phyloP scores from a whole-genome alignment of 371 early-diverging fungal species.

The Blastocladiella emersonii region DNA sequence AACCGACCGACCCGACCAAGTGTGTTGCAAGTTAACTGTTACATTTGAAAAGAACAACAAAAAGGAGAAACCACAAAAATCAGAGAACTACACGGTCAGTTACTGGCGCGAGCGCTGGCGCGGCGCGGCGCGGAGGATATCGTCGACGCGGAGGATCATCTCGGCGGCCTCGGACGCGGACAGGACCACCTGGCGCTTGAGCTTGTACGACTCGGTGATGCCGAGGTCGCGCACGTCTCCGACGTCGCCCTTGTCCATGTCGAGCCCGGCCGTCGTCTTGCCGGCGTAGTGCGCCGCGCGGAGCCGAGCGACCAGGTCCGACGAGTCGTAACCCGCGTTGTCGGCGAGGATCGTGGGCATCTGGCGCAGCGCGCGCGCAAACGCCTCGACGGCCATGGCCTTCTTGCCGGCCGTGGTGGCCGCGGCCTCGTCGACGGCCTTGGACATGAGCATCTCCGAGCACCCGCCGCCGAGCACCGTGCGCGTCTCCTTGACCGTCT shows the following conservation, averaged over 20 bases:
- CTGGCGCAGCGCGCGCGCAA: slow-evolving; percentile 90
- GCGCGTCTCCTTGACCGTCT: slow-evolving; percentile 87
- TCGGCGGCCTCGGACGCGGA: slow-evolving; percentile 98
- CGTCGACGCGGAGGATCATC: slow-evolving; percentile 98
- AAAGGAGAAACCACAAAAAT: neutral
- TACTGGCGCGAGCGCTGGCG: slow-evolving; percentile 24
- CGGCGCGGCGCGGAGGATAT: slow-evolving; percentile 93
- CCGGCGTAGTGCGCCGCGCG: slow-evolving; percentile 87
- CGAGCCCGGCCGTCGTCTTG: slow-evolving; percentile 65
- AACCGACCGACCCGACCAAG: no score
- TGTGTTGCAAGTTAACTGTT: no score
- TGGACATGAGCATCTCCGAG: slow-evolving; percentile 94
- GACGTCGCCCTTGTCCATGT: slow-evolving; percentile 72
- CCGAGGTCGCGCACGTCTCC: slow-evolving; percentile 77
- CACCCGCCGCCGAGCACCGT: slow-evolving; percentile 97
- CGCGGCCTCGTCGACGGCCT: slow-evolving; percentile 87
- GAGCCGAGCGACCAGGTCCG: slow-evolving; percentile 81
- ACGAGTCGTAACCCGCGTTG: slow-evolving; percentile 96
- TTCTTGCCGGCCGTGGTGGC: slow-evolving; percentile 86
- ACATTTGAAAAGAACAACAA: no score
- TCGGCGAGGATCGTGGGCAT: slow-evolving; percentile 97
- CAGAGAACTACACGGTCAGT: neutral
- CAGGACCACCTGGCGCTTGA: slow-evolving; percentile 93
- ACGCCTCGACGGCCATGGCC: slow-evolving; percentile 93
- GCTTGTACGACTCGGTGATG: slow-evolving; percentile 95